Evolutionary conservation across 1,284 basidiomycete species (phyloP).

Genomic region (Ustilago crameri): DNA sequence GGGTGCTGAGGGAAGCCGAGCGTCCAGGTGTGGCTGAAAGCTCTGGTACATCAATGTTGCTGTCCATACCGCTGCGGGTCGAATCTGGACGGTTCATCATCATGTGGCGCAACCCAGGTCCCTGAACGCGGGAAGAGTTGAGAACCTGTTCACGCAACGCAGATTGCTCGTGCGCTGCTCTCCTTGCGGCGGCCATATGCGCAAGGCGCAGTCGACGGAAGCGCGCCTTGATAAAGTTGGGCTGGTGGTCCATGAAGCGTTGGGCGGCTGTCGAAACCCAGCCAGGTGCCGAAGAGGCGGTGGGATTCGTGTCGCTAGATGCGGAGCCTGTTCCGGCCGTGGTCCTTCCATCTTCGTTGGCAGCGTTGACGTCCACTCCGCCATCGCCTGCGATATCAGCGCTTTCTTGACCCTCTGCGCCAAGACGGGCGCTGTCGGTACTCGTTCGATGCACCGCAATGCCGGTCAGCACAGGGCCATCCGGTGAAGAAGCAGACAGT

Average conservation of each 20-base stretch:
- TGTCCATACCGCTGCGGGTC: constrained; percentile 28
- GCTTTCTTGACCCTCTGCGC: constrained; percentile 8
- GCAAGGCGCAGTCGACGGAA: constrained; percentile 57
- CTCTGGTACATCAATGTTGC: constrained; percentile 24
- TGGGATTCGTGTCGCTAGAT: constrained; percentile 58
- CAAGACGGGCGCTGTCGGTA: not conserved
- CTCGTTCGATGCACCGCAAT: constrained; percentile 14
- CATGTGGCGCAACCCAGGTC: constrained; percentile 56
- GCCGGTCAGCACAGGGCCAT: constrained; percentile 14
- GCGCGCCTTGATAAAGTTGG: constrained; percentile 57
- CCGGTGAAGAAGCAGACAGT: not conserved
- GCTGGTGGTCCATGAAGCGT: constrained; percentile 51
- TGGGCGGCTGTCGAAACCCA: constrained; percentile 45
- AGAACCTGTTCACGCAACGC: constrained; percentile 59
- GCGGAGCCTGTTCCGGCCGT: constrained; percentile 44
- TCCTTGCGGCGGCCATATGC: constrained; percentile 57
- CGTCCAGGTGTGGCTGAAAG: constrained; percentile 30
- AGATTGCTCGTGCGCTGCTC: constrained; percentile 58
- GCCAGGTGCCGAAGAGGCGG: constrained; percentile 47
- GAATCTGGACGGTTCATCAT: constrained; percentile 52
- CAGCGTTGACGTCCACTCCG: constrained; percentile 12
- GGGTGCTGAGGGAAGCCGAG: constrained; percentile 24
- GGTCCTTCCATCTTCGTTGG: constrained; percentile 46
- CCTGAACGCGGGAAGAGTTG: constrained; percentile 36
- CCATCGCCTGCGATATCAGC: constrained; percentile 6